A percentile compares a stretch with the other conserved stretches of the same genome.
phyloP scores from a whole-genome alignment of 2,329 filamentous ascomycete species.

The Huntiella bhutanensis region DNA sequence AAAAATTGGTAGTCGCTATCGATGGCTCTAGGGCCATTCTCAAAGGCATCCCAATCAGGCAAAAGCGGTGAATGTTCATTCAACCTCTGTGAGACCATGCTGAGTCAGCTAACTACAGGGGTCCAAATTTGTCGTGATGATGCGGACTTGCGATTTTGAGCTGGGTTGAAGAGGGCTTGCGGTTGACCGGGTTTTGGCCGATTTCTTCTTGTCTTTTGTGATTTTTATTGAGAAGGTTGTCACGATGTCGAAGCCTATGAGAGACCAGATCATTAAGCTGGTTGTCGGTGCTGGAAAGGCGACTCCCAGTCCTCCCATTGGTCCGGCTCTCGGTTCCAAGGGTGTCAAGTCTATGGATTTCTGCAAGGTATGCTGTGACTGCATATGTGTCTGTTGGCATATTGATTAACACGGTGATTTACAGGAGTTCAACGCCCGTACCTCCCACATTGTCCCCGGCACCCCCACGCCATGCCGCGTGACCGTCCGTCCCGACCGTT shows the following conservation, averaged over 20 bases:
- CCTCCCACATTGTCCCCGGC: constrained; percentile 61
- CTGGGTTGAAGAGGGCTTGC: neutral
- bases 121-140: constrained; percentile 9
- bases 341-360: constrained; percentile 99
- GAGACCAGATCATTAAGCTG: constrained; percentile 78
- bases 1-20: constrained; percentile 4
- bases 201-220: neutral
- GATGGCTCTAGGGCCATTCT: neutral
- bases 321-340: constrained; percentile 88
- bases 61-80: no score
- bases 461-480: constrained; percentile 83
- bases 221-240: neutral
- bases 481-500: constrained; percentile 78
- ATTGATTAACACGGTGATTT: neutral
- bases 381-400: neutral
- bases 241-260: constrained; percentile 34
- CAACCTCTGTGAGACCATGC: neutral
- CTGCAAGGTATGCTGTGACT: constrained; percentile 53
- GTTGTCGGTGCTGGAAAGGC: constrained; percentile 94
- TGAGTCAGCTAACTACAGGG: constrained; percentile 6
- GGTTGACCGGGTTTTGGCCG: neutral
- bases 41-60: constrained; percentile 5
- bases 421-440: constrained; percentile 93
- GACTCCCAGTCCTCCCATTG: constrained; percentile 84
- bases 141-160: neutral